Percentiles rank a stretch among this genome's conserved stretches.
Conservation (phyloP, 352 stramenopile species). For the Phytopythium boreale region DNA sequence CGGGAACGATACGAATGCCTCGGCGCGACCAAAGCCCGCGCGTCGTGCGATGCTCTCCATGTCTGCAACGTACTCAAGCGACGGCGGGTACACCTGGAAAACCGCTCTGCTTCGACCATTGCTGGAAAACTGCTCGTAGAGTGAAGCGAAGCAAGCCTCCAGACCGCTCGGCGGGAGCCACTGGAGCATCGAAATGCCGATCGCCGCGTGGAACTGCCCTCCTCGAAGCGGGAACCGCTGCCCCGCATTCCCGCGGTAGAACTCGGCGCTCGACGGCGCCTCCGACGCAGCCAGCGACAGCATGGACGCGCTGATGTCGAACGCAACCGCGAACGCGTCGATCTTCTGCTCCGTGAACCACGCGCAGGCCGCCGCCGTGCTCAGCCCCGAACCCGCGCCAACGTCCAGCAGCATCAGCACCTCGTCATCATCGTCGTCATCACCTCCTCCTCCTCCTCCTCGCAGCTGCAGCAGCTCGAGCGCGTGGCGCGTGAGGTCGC, state of each 20-base stretch:
- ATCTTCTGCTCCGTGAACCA: constrained; percentile 43
- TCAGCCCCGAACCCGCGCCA: constrained; percentile 67
- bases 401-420: constrained; percentile 60
- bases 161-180: constrained; percentile 66
- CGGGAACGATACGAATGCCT: constrained; percentile 69
- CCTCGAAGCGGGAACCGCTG: constrained; percentile 55
- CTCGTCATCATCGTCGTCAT: background rate
- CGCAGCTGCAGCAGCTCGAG: constrained; percentile 41
- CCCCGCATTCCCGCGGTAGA: constrained; percentile 67
- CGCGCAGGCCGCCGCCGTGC: constrained; percentile 43
- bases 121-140: constrained; percentile 30
- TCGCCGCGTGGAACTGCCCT: constrained; percentile 38
- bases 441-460: background rate
- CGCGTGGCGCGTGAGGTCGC: constrained; percentile 59
- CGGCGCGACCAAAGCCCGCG: constrained; percentile 46
- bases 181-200: constrained; percentile 83
- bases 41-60: constrained; percentile 52
- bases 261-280: constrained; percentile 17
- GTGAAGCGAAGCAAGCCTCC: constrained; percentile 52
- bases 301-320: constrained; percentile 80
- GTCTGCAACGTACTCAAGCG: constrained; percentile 41
- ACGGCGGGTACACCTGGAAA: constrained; percentile 73
- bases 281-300: constrained; percentile 33
- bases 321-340: constrained; percentile 44
- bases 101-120: constrained; percentile 22